Percentiles rank a stretch among this genome's conserved stretches.
Conservation (phyloP, 257 asterid genomes). For the Nicotiana attenuata region DNA sequence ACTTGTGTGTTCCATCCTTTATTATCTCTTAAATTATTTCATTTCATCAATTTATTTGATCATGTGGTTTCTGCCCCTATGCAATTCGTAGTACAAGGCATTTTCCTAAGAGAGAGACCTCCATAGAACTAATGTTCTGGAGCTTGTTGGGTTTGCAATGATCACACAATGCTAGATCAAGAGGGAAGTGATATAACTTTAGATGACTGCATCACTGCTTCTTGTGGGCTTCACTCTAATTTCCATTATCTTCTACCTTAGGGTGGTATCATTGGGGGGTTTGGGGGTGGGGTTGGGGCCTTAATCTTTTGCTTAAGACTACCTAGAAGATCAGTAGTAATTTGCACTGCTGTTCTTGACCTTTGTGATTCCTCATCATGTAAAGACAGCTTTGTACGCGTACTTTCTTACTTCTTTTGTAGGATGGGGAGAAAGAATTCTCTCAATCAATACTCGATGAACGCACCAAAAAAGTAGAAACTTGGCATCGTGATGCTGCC, state of each 20-base stretch:
- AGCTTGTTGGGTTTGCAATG: background rate
- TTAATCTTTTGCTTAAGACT: background rate
- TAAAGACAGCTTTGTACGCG: background rate
- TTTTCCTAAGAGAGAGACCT: background rate
- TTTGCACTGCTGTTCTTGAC: background rate
- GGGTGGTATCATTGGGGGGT: background rate
- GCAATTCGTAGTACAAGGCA: background rate
- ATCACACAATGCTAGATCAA: background rate
- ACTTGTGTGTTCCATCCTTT: background rate
- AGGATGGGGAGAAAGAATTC: conserved; percentile 65
- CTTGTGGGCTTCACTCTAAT: background rate
- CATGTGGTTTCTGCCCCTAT: background rate
- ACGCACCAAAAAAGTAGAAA: conserved; percentile 78
- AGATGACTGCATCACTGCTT: background rate
- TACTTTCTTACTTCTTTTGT: background rate
- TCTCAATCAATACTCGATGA: conserved; percentile 65
- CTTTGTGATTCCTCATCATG: background rate
- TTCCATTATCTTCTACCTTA: background rate
- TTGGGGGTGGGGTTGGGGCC: background rate
- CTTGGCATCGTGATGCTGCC: conserved; percentile 88
- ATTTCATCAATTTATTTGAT: background rate
- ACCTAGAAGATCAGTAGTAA: background rate
- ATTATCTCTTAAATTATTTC: background rate
- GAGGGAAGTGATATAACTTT: background rate
- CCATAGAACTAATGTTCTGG: background rate